phyloP scores from a whole-genome alignment of 345 rosid genomes.

The Gossypium ekmanianum region DNA sequence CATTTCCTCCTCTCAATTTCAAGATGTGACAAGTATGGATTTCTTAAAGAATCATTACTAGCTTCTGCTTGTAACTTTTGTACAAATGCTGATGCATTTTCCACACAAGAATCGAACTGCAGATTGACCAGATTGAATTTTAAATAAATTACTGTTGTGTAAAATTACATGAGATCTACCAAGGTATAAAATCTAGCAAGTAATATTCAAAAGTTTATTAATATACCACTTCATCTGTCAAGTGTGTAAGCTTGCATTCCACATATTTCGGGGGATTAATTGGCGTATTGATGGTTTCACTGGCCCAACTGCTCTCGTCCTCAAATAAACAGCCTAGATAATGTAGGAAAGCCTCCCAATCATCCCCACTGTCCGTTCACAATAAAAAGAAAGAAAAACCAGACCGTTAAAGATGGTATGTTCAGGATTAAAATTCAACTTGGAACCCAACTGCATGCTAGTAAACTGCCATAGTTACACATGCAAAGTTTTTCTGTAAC shows the following conservation, averaged over 20 bases:
- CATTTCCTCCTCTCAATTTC: constrained; percentile 84
- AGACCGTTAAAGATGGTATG: constrained; percentile 22
- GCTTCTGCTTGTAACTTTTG: constrained; percentile 56
- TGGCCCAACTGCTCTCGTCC: constrained; percentile 69
- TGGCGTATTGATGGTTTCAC: constrained; percentile 35
- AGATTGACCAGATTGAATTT: constrained; percentile 20
- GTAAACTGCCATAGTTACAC: background rate
- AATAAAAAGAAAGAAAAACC: constrained; percentile 22
- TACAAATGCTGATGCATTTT: constrained; percentile 60
- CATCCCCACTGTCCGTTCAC: constrained; percentile 81
- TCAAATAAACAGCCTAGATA: constrained; percentile 89
- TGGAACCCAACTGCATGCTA: background rate
- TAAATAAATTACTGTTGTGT: constrained; percentile 6
- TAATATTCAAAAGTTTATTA: constrained; percentile 24
- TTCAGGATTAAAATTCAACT: constrained; percentile 10
- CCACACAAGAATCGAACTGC: constrained; percentile 81
- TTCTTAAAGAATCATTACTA: constrained; percentile 47
- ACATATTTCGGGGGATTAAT: constrained; percentile 40
- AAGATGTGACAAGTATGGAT: constrained; percentile 70
- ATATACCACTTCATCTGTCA: constrained; percentile 71
- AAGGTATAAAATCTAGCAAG: background rate
- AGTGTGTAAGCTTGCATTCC: constrained; percentile 58
- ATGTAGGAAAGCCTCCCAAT: constrained; percentile 91
- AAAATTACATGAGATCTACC: background rate
- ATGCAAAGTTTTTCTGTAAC: background rate